Base-by-base conservation (phyloP, 805 yeast genomes). In the Myxozyma neglecta region DNA sequence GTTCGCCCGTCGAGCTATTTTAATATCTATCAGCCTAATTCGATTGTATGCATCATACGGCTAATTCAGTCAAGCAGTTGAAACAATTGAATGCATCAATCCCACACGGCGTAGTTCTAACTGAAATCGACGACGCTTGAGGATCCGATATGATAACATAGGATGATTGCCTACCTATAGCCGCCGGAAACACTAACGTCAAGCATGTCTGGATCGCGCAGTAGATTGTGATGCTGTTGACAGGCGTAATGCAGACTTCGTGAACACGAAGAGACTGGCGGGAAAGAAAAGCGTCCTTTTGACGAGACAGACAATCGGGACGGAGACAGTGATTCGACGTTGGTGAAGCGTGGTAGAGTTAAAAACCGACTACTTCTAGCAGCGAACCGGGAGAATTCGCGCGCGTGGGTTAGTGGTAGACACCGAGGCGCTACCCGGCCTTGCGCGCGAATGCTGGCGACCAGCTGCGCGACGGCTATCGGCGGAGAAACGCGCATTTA, bases 1-100 rank as follows among this genome's bases (percentile, higher is more conserved):
- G 76, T 10, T 52, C 66, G 24, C 65, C 65, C 2, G 66, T 35
- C 55, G 65, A n/a, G 46, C 66, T 61, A 46, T 10, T 42, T 6
- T 37, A 16, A 44, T 13, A 37, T 11, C 14, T 11, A 16, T 48
- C 40, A 32, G 36, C 43, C 39, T 32, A 16, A n/a, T 34, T 10
- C 37, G 10, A 43, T 34, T 50, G 6, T 8, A 42, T n/a, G 46
- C n/a, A 13, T 13, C 46, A 13, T 6, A 5, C 46, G 20, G 10
- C 9, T 20, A n/a, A 20, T 20, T n/a, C 18, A 37, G 44, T 37
- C 2, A 3, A 24, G 29, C 29, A 5, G 29, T 5, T 24, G 29
- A 24, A 24, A 24, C 29, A 24, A 24, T 24, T 24, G 29, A 5
- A 24, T 24, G 5, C 4, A 24, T 24, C 29, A 24, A 45, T 7